These are phyloP conservation scores for Crataegus laevigata DNA, from an alignment of 306 rosid genomes.

Conservation along the genomic window DNA sequence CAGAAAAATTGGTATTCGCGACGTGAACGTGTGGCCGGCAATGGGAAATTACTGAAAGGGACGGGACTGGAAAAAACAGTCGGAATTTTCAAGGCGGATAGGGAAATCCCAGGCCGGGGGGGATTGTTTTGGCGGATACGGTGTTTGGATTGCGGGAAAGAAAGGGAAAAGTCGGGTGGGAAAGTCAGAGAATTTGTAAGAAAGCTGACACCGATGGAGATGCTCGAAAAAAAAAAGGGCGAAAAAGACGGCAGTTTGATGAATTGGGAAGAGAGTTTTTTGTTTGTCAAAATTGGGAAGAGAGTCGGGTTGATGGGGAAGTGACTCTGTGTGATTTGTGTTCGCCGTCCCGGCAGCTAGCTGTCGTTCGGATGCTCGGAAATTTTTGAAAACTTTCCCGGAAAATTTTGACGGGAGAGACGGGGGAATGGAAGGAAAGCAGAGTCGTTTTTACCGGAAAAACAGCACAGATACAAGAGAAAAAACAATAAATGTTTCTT, in stretches of 20 bases:
- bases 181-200: constrained; percentile 25
- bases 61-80: constrained; percentile 26
- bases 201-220: constrained; percentile 26
- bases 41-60: constrained; percentile 25
- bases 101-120: constrained; percentile 18
- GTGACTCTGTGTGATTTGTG: not conserved
- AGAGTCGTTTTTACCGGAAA: not conserved
- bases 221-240: not conserved
- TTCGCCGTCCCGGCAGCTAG: not conserved
- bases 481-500: not conserved
- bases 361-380: constrained; percentile 11
- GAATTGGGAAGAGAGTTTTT: constrained; percentile 16
- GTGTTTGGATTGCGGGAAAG: constrained; percentile 35
- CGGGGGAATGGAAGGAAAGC: not conserved
- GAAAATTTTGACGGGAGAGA: not conserved
- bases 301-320: constrained; percentile 20
- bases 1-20: not conserved
- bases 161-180: constrained; percentile 1
- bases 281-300: constrained; percentile 22
- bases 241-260: constrained; percentile 24
- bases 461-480: not conserved
- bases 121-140: constrained; percentile 35
- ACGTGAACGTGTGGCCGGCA: not conserved
- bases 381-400: constrained; percentile 9
- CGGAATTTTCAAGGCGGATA: constrained; percentile 23